Conservation (phyloP, 1,139 yeast genomes). For the Suhomyces ambrosiae region DNA sequence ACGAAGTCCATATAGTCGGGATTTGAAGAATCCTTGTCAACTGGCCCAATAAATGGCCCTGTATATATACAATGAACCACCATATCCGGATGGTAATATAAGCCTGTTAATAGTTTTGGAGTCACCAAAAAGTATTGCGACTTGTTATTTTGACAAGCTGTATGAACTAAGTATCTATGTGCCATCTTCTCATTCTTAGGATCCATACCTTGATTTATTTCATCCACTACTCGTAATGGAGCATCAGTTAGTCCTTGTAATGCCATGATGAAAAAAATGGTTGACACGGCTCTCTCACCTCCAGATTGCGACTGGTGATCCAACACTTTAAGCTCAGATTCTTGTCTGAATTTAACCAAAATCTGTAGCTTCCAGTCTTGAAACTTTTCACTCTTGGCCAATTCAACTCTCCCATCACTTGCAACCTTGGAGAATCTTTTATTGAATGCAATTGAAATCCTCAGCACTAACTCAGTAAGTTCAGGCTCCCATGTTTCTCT, state of each 20-base stretch:
- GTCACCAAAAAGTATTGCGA: conserved; percentile 89
- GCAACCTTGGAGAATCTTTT: conserved; percentile 73
- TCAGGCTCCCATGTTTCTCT: conserved; percentile 59
- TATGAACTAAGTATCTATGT: conserved; percentile 81
- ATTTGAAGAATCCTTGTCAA: conserved; percentile 19
- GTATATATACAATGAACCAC: conserved; percentile 87
- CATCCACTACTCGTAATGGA: conserved; percentile 95
- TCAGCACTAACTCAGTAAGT: conserved; percentile 49
- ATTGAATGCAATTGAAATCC: conserved; percentile 65
- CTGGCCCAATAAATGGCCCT: conserved; percentile 43
- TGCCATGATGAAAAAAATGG: conserved; percentile 87
- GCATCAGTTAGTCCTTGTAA: conserved; percentile 88
- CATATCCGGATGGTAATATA: conserved; percentile 81
- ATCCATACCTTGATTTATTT: conserved; percentile 99
- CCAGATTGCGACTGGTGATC: conserved; percentile 94
- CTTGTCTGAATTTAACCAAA: conserved; percentile 81
- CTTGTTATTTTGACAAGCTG: conserved; percentile 66
- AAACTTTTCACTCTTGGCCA: conserved; percentile 57
- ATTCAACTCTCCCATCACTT: conserved; percentile 76
- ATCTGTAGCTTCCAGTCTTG: conserved; percentile 85
- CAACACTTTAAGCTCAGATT: conserved; percentile 65
- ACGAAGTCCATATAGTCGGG: conserved; percentile 35
- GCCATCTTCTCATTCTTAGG: conserved; percentile 87
- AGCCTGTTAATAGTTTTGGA: conserved; percentile 81
- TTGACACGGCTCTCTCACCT: conserved; percentile 95